phyloP scores from a whole-genome alignment of 108 stramenopile species.

The Cyclotella atomus region DNA sequence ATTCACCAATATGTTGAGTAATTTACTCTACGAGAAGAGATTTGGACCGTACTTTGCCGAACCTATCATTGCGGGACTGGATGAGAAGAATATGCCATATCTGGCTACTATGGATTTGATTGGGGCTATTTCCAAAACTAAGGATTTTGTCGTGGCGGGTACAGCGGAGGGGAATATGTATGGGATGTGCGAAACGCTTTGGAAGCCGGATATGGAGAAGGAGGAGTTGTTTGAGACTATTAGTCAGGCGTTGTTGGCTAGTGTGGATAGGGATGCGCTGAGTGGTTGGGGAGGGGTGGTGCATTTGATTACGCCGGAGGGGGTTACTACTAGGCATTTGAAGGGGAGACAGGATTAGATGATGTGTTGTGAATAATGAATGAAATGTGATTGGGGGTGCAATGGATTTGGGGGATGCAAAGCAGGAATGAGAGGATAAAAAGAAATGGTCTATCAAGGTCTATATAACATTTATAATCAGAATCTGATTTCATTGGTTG shows the following conservation, averaged over 20 bases:
- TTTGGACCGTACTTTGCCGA: conserved; percentile 99
- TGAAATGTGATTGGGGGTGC: neutral
- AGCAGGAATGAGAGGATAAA: too few species aligned
- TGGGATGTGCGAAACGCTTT: conserved; percentile 98
- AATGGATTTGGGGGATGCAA: neutral
- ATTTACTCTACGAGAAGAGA: conserved; percentile 95
- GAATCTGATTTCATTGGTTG: too few species aligned
- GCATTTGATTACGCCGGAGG: conserved; percentile 94
- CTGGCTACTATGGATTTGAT: conserved; percentile 97
- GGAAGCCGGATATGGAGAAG: conserved; percentile 92
- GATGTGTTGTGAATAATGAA: neutral
- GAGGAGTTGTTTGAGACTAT: conserved; percentile 98
- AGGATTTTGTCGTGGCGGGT: conserved; percentile 98
- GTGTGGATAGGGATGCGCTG: conserved; percentile 97
- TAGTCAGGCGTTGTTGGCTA: conserved; percentile 93
- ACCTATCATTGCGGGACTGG: conserved; percentile 96
- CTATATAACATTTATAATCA: too few species aligned
- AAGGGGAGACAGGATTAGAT: conserved; percentile 90
- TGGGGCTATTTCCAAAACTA: conserved; percentile 87
- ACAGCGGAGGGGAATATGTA: conserved; percentile 97
- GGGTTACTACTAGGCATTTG: conserved; percentile 83
- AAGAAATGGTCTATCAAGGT: too few species aligned
- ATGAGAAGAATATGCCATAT: conserved; percentile 88
- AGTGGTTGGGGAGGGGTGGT: conserved; percentile 99
- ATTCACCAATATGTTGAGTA: conserved; percentile 88